Base-by-base conservation (phyloP, 495 filamentous ascomycete species). In the Daldinia vernicosa region DNA sequence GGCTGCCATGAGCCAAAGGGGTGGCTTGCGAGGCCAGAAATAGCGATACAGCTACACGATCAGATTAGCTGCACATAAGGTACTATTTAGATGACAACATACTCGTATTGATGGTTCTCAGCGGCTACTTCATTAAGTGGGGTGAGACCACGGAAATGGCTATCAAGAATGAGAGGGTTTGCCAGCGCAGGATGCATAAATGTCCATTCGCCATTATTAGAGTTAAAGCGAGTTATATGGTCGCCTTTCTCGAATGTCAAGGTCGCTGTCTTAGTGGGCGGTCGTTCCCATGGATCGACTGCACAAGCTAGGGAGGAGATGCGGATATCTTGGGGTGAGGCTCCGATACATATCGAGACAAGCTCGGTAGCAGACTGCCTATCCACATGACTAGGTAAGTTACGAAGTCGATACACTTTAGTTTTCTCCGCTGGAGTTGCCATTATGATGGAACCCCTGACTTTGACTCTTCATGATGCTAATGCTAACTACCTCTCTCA, bases 1-100 rank as follows among this genome's bases (percentile, higher is more conserved):
- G 27, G 22, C 5, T 54, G 52, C 52, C 52, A 54, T 6, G 52
- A 54, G 14, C 52, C 52, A 30, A 54, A 54, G 6, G 52, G 52
- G 14, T 54, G 52, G 15, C 52, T 54, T 45, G n/a, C 40, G 8
- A 45, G 40, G 7, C 40, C 17, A 19, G 40, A 45, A 45, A 45
- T 45, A 19, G n/a, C 40, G 17, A 45, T 45, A 8, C 40, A 45
- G 17, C 40, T 45, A 2, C 6, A 22, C 7, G 6, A 1, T 45
- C 6, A 19, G 22, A 11, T 22, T 9, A 45, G 17, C 9, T 35
- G n/a, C 7, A 11, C 2, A 19, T 17, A 45, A 19, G 6, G 15
- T 19, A 17, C 7, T 45, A 5, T 45, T 19, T 3, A 45, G 7
- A 19, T 19, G 17, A 8, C 7, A 45, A 45, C 40, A 17, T 45